These are phyloP conservation scores for Salvia rosmarinus DNA, from an alignment of 257 asterid species.

Conservation along the genomic window DNA sequence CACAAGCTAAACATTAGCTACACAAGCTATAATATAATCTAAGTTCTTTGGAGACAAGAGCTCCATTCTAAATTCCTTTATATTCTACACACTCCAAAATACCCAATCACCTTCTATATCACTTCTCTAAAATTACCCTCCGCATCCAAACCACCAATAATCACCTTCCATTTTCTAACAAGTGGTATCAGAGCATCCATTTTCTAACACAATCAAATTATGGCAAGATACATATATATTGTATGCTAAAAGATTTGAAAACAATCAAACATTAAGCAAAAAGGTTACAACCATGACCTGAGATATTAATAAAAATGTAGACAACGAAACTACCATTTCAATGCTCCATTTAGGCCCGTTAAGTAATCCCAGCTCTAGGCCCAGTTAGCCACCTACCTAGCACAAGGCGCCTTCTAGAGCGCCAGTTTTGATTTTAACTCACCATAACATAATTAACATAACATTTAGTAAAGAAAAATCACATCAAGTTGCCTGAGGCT, in stretches of 20 bases:
- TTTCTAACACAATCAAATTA: too few relatives aligned
- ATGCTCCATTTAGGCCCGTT: background rate
- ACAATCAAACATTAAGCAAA: background rate
- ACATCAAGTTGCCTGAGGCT: constrained; percentile 99
- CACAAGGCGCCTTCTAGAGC: background rate
- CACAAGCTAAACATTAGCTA: too few relatives aligned
- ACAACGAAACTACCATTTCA: background rate
- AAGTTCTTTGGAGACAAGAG: too few relatives aligned
- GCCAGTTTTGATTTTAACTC: constrained; percentile 17
- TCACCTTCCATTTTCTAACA: too few relatives aligned
- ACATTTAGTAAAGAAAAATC: constrained; percentile 26
- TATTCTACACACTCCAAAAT: too few relatives aligned
- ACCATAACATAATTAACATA: background rate
- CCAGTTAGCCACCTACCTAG: background rate
- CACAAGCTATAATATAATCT: too few relatives aligned
- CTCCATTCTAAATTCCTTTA: too few relatives aligned
- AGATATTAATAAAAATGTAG: background rate
- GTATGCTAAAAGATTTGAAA: background rate
- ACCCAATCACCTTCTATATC: too few relatives aligned
- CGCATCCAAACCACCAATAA: too few relatives aligned
- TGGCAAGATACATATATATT: background rate
- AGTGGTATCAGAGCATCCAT: too few relatives aligned
- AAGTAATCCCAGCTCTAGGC: background rate
- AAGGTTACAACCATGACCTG: background rate
- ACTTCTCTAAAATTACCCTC: too few relatives aligned